These are phyloP conservation scores for Setaria viridis DNA, from an alignment of 202 grass and related monocot genomes.

Conservation along the genomic window DNA sequence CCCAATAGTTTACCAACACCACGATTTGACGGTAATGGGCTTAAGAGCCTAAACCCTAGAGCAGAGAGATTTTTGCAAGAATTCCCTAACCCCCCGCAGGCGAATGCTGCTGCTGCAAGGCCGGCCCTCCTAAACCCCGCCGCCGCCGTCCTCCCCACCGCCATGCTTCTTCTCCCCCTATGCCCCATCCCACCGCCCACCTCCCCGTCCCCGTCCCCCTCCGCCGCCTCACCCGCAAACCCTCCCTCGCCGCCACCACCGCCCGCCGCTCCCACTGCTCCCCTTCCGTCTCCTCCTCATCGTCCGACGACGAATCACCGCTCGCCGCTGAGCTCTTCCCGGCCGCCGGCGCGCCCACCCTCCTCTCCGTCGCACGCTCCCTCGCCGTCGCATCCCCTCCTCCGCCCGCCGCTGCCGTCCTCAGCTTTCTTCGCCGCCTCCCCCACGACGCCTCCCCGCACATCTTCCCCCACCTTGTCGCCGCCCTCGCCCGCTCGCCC, in stretches of 20 bases:
- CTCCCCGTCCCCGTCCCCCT: slow-evolving; percentile 22
- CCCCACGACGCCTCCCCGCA: slow-evolving; percentile 44
- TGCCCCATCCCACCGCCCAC: slow-evolving; percentile 52
- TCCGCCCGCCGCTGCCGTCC: slow-evolving; percentile 35
- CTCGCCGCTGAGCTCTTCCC: slow-evolving; percentile 62
- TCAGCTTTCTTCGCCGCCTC: slow-evolving; percentile 54
- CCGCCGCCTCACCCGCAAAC: background rate
- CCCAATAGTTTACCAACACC: background rate
- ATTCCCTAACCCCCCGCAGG: background rate
- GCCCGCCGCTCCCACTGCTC: slow-evolving; percentile 26
- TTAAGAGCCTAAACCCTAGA: background rate
- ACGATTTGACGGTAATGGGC: background rate
- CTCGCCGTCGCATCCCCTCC: slow-evolving; percentile 21
- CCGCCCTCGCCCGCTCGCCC: slow-evolving; percentile 55
- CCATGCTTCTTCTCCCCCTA: slow-evolving; percentile 61
- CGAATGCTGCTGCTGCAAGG: background rate
- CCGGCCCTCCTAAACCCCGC: slow-evolving; percentile 40
- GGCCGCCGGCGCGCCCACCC: slow-evolving; percentile 42
- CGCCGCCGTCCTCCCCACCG: slow-evolving; percentile 18
- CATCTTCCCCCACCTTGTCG: slow-evolving; percentile 55
- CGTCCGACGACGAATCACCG: slow-evolving; percentile 40
- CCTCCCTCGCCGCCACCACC: background rate
- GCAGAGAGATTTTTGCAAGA: background rate
- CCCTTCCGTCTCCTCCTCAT: slow-evolving; percentile 40
- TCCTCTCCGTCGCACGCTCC: slow-evolving; percentile 52